Evolutionary conservation across 768 basidiomycete genomes (phyloP).

Genomic region (Tricholoma saponaceum): DNA sequence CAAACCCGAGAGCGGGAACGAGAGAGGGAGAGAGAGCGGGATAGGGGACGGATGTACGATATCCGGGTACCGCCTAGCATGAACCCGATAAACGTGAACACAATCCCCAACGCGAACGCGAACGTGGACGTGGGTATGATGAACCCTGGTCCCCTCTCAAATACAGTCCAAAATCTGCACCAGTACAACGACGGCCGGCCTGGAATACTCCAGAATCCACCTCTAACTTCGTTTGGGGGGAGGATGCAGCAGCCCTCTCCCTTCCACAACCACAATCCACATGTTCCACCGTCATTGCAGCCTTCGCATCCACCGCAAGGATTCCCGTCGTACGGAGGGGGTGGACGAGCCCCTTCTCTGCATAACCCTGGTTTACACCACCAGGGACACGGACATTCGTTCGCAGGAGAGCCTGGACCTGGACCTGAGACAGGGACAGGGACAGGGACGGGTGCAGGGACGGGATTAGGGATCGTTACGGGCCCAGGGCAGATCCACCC

Average conservation of each 20-base stretch:
- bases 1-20: constrained; percentile 36
- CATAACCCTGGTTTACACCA: background rate
- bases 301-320: constrained; percentile 10
- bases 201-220: background rate
- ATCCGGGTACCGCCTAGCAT: constrained; percentile 8
- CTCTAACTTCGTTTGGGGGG: background rate
- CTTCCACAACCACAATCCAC: constrained; percentile 5
- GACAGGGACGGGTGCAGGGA: background rate
- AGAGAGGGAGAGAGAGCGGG: constrained; percentile 11
- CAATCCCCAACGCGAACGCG: background rate
- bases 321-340: constrained; percentile 5
- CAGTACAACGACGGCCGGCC: constrained; percentile 2
- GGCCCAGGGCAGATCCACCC: constrained; percentile 24
- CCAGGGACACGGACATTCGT: background rate
- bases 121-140: constrained; percentile 1
- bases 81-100: background rate
- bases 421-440: constrained; percentile 5
- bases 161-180: background rate
- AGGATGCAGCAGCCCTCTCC: constrained; percentile 8
- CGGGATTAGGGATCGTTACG: constrained; percentile 2
- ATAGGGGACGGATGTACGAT: constrained; percentile 15
- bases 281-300: constrained; percentile 14
- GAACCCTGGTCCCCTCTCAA: background rate
- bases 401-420: background rate
- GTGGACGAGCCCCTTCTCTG: constrained; percentile 1